These are phyloP conservation scores for Apiospora rasikravindrae DNA, from an alignment of 2,329 filamentous ascomycete genomes.

Conservation along the genomic window DNA sequence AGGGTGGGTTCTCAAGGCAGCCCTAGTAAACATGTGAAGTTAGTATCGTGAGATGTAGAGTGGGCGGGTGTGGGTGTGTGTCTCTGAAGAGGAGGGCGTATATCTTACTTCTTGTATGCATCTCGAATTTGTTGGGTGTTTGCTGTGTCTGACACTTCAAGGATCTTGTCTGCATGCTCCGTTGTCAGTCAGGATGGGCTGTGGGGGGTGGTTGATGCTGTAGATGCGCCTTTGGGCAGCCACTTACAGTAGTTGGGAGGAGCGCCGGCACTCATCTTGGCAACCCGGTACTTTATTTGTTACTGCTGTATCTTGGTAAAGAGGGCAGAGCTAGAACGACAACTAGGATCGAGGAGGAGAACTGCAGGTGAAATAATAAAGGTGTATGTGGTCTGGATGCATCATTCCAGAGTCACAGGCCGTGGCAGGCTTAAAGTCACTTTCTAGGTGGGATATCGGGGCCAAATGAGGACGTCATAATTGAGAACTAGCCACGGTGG, in stretches of 20 bases:
- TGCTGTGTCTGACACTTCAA: slow-evolving; percentile 76
- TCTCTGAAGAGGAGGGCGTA: background rate
- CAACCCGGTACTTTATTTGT: slow-evolving; percentile 34
- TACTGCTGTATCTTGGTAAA: background rate
- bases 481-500: slow-evolving; percentile 17
- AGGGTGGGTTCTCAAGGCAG: slow-evolving; percentile 89
- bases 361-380: slow-evolving; percentile 24
- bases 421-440: background rate
- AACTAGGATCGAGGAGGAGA: background rate
- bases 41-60: background rate
- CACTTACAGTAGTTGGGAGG: slow-evolving; percentile 65
- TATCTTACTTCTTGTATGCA: slow-evolving; percentile 83
- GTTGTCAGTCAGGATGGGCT: slow-evolving; percentile 31
- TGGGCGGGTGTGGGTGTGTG: slow-evolving; percentile 25
- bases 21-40: slow-evolving; percentile 52
- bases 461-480: slow-evolving; percentile 17
- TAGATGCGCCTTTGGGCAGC: slow-evolving; percentile 17
- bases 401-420: background rate
- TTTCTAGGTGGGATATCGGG: background rate
- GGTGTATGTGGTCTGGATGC: slow-evolving; percentile 1
- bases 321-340: background rate
- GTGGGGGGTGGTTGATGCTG: background rate
- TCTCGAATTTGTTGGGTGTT: slow-evolving; percentile 84
- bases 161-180: slow-evolving; percentile 65
- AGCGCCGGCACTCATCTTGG: slow-evolving; percentile 41